Evolutionary conservation across 768 basidiomycete species (phyloP).

Genomic region (Dioszegia aurantiaca): DNA sequence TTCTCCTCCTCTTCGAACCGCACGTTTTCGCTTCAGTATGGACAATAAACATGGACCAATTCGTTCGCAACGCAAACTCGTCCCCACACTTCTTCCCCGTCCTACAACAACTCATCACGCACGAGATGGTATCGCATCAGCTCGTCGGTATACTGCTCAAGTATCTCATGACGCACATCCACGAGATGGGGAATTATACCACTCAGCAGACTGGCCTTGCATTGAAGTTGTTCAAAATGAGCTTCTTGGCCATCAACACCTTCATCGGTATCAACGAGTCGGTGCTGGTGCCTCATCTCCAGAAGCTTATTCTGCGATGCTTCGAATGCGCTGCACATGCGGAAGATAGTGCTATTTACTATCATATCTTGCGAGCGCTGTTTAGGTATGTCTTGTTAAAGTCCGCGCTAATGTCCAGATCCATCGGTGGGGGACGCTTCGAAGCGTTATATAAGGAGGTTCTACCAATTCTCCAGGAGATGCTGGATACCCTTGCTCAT

Average conservation of each 20-base stretch:
- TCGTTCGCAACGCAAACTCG: conserved; percentile 73
- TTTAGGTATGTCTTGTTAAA: conserved; percentile 90
- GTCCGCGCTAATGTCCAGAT: conserved; percentile 21
- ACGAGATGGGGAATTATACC: conserved; percentile 71
- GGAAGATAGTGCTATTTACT: conserved; percentile 84
- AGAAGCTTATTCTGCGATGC: conserved; percentile 90
- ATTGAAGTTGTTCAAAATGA: conserved; percentile 91
- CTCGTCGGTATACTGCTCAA: conserved; percentile 84
- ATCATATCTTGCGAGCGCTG: conserved; percentile 82
- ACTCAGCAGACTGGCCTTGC: conserved; percentile 76
- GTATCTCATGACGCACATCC: conserved; percentile 77
- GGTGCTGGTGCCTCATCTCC: conserved; percentile 87
- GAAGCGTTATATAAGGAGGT: conserved; percentile 95
- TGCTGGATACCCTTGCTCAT: conserved; percentile 89
- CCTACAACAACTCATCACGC: conserved; percentile 74
- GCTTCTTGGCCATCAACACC: conserved; percentile 77
- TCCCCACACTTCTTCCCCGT: conserved; percentile 77
- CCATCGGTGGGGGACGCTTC: conserved; percentile 78
- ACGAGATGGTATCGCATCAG: conserved; percentile 72
- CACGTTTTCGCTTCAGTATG: conserved; percentile 96
- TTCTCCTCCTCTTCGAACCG: conserved; percentile 75
- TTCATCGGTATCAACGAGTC: conserved; percentile 77
- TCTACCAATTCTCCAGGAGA: conserved; percentile 88
- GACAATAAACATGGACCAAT: conserved; percentile 87
- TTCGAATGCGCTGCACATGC: conserved; percentile 92